Base-by-base conservation (phyloP, 768 basidiomycete genomes). In the Naganishia onofrii region DNA sequence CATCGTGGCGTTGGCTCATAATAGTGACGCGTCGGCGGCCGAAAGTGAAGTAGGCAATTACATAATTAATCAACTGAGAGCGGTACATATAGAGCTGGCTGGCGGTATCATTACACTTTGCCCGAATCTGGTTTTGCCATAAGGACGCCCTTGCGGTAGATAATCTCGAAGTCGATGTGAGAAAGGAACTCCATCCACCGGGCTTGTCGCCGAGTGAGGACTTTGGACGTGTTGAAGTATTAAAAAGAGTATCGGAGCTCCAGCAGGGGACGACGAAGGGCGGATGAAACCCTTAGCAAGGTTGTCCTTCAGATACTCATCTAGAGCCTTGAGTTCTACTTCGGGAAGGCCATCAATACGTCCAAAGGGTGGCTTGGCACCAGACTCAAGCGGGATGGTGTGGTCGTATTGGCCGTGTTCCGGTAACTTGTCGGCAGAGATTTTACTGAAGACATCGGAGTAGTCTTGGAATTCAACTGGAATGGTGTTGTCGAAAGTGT, bases 171-270 rank as follows among this genome's bases (percentile, higher is more conserved):
- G 67, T 76, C 52, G 66, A 76, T 72, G 13, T 58, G 17, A 0
- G 66, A 52, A 5, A 77, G 70, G 55, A 69, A 70, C 10, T 70
- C 60, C 21, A 32, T 64, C 76, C 76, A 76, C 13, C 71, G 64
- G 5, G 72, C 70, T 71, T 77, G 76, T 32, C 76, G 36, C 10
- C 54, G 48, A 48, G 36, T 71, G 21, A 73, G 68, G 26, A 36
- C 66, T 28, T 70, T 31, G 12, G 34, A 36, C 34, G 34, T 36
- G 34, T 12, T 36, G 34, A 36, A 36, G 34, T 36, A 36, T 26
- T 63, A 75, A 73, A 66, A 79, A 79, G 17, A 77, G 70, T 58
- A 76, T 71, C 4, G 77, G 74, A 3, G 76, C 57, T n/a, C 38
- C 74, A 28, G 69, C 69, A 8, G 76, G 65, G 0, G 74, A 74